phyloP scores from a whole-genome alignment of 257 asterid genomes.

The Parsonsia alboflavescens region DNA sequence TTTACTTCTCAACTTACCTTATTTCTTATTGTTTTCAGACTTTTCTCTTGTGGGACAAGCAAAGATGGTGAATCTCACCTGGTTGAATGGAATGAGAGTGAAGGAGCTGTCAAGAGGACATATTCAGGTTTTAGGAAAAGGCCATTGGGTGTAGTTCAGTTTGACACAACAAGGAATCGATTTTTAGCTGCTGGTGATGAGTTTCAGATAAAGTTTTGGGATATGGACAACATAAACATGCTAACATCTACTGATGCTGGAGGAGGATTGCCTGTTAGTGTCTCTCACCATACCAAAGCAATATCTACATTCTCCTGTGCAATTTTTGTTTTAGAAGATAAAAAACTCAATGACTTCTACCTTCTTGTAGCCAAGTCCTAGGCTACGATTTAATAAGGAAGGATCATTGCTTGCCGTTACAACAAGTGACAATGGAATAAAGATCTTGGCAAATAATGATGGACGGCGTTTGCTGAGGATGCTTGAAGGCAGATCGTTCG shows the following conservation, averaged over 20 bases:
- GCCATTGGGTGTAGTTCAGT: constrained; percentile 86
- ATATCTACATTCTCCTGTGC: neutral
- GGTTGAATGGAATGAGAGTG: constrained; percentile 96
- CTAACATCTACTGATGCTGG: constrained; percentile 71
- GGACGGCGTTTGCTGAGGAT: constrained; percentile 89
- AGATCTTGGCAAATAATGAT: constrained; percentile 71
- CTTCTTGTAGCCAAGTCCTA: constrained; percentile 73
- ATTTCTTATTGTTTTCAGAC: constrained; percentile 46
- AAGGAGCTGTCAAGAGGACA: constrained; percentile 83
- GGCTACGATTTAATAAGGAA: constrained; percentile 80
- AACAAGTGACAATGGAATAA: constrained; percentile 86
- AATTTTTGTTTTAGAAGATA: neutral
- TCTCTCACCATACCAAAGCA: constrained; percentile 8
- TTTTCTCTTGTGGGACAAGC: constrained; percentile 94
- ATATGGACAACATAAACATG: constrained; percentile 67
- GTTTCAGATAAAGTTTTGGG: constrained; percentile 93
- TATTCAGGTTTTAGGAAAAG: constrained; percentile 83
- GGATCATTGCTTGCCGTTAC: constrained; percentile 90
- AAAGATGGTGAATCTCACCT: constrained; percentile 92
- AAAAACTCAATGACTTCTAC: constrained; percentile 1
- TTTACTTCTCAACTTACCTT: neutral
- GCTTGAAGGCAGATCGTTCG: constrained; percentile 83
- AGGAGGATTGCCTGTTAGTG: constrained; percentile 90
- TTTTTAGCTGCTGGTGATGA: constrained; percentile 96
- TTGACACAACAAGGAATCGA: constrained; percentile 76